These are phyloP conservation scores for Quercus glauca DNA, from an alignment of 306 rosid species.

Conservation along the genomic window DNA sequence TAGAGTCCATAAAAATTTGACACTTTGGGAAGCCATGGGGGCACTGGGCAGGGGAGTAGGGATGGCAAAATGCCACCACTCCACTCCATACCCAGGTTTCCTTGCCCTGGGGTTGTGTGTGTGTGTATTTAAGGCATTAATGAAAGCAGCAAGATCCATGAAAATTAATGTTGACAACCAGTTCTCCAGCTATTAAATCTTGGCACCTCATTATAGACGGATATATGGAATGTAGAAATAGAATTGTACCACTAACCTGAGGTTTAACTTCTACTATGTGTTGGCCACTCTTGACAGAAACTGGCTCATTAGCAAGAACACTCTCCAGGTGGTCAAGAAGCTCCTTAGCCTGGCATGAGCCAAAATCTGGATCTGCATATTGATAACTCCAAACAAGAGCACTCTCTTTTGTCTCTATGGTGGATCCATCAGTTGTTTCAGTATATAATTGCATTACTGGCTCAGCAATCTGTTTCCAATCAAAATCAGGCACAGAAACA, in stretches of 20 bases:
- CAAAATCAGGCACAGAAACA: slow-evolving; percentile 51
- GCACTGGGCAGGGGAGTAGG: too few species aligned
- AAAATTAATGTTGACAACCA: not conserved
- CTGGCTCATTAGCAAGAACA: slow-evolving; percentile 91
- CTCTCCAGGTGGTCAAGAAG: slow-evolving; percentile 91
- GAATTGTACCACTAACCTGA: slow-evolving; percentile 52
- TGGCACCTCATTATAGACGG: not conserved
- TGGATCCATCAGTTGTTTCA: slow-evolving; percentile 89
- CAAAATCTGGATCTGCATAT: slow-evolving; percentile 84
- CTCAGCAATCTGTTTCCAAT: slow-evolving; percentile 83
- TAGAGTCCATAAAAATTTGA: too few species aligned
- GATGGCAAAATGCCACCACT: too few species aligned
- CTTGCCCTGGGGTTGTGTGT: too few species aligned
- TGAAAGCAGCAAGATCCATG: not conserved
- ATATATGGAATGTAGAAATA: not conserved
- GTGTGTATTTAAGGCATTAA: not conserved
- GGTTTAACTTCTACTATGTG: slow-evolving; percentile 91
- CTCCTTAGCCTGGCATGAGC: slow-evolving; percentile 91
- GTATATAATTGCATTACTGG: slow-evolving; percentile 86
- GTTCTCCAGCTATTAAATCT: not conserved
- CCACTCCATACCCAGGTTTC: not conserved
- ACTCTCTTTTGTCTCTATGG: slow-evolving; percentile 78
- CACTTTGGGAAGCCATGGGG: too few species aligned
- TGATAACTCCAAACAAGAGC: slow-evolving; percentile 88
- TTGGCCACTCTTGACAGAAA: slow-evolving; percentile 80